A percentile compares a stretch with the other conserved stretches of the same genome.
Conservation (phyloP, 2,329 filamentous ascomycete genomes). For the Phialophora chinensis region DNA sequence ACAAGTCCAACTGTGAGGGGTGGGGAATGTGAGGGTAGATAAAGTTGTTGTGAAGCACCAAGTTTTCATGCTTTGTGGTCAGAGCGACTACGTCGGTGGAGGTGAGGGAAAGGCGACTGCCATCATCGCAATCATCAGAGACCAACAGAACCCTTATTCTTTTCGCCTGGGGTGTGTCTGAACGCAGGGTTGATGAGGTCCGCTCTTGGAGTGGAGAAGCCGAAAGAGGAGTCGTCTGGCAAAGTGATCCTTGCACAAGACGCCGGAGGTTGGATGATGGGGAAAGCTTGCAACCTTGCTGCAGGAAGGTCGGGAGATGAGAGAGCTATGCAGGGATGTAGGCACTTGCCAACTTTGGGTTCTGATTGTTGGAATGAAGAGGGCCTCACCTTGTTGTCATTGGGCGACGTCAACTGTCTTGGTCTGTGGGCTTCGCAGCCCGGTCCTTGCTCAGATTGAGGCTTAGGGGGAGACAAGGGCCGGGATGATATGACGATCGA, state of each 20-base stretch:
- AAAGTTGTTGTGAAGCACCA: slow-evolving; percentile 30
- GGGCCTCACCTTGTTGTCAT: not conserved
- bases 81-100: slow-evolving; percentile 33
- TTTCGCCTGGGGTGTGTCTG: slow-evolving; percentile 15
- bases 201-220: slow-evolving; percentile 27
- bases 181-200: slow-evolving; percentile 30
- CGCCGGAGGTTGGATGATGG: slow-evolving; percentile 30
- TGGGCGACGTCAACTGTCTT: slow-evolving; percentile 6
- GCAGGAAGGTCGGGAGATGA: slow-evolving; percentile 1
- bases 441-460: slow-evolving; percentile 26
- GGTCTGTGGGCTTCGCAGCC: slow-evolving; percentile 2
- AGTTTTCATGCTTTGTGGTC: slow-evolving; percentile 10
- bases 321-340: slow-evolving; percentile 1
- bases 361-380: slow-evolving; percentile 7
- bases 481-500: slow-evolving; percentile 24
- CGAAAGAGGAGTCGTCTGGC: slow-evolving; percentile 20
- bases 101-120: slow-evolving; percentile 19
- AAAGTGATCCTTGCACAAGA: slow-evolving; percentile 23
- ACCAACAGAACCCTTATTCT: slow-evolving; percentile 9
- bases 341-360: not conserved
- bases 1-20: slow-evolving; percentile 20
- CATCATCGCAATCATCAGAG: slow-evolving; percentile 30
- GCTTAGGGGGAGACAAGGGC: slow-evolving; percentile 27
- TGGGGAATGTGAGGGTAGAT: slow-evolving; percentile 36
- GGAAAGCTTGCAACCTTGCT: slow-evolving; percentile 14